Conservation (phyloP, 2,329 filamentous ascomycete species). For the Sporothrix brasiliensis region DNA sequence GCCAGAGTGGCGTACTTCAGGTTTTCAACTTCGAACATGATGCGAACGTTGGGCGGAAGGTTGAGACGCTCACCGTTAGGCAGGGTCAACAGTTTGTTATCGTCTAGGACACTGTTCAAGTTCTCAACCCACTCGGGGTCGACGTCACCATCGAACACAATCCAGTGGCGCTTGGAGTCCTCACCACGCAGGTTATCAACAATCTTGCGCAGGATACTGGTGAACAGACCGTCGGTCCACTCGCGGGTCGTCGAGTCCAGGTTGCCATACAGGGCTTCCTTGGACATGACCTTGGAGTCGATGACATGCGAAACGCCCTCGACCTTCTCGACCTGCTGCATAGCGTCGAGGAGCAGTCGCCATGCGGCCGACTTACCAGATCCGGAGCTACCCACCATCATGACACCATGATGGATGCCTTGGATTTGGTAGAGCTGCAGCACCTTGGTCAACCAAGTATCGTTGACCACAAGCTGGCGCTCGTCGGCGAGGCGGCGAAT, state of each 20-base stretch:
- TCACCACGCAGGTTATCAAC: constrained; percentile 98
- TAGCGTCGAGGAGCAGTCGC: constrained; percentile 86
- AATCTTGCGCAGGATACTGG: constrained; percentile 95
- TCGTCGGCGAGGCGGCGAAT: constrained; percentile 82
- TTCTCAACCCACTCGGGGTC: constrained; percentile 99
- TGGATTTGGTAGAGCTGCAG: constrained; percentile 98
- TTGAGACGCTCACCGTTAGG: constrained; percentile 98
- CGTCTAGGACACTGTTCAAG: constrained; percentile 97
- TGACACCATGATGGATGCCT: constrained; percentile 96
- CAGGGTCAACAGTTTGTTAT: constrained; percentile 96
- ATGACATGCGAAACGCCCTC: constrained; percentile 98
- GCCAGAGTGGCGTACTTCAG: constrained; percentile 96
- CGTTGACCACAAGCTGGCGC: constrained; percentile 84
- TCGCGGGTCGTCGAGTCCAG: constrained; percentile 96
- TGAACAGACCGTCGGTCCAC: constrained; percentile 98
- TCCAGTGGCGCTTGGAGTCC: constrained; percentile 97
- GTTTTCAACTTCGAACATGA: constrained; percentile 99
- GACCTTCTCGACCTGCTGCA: constrained; percentile 86
- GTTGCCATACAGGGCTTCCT: constrained; percentile 94
- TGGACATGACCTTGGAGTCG: constrained; percentile 99
- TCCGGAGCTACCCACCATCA: constrained; percentile 99
- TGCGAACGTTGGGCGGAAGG: constrained; percentile 89
- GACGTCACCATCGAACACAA: constrained; percentile 98
- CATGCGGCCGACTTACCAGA: constrained; percentile 95
- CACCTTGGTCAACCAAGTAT: constrained; percentile 96